phyloP scores from a whole-genome alignment of 2,329 filamentous ascomycete species.

The Gaeumannomyces tritici region DNA sequence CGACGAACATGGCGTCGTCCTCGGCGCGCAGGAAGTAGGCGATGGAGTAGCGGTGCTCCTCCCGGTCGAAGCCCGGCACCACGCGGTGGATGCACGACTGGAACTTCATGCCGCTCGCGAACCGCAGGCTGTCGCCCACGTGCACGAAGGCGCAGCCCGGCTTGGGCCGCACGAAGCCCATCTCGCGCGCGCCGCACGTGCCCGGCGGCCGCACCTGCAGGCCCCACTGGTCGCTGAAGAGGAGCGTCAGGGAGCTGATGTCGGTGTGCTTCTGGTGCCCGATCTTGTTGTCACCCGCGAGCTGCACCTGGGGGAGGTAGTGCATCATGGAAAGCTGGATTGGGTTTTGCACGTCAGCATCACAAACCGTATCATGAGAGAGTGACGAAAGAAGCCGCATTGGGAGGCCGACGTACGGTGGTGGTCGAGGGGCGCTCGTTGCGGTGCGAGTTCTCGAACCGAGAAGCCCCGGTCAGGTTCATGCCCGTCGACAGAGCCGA shows the following conservation, averaged over 20 bases:
- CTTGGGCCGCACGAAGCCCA: constrained; percentile 43
- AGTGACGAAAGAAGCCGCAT: not conserved
- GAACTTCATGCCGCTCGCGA: constrained; percentile 41
- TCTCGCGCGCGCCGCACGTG: constrained; percentile 27
- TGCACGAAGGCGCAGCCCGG: constrained; percentile 44
- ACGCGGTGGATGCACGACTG: constrained; percentile 49
- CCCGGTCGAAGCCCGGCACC: constrained; percentile 35
- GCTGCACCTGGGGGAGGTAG: constrained; percentile 36
- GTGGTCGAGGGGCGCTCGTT: constrained; percentile 38
- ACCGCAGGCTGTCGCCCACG: constrained; percentile 49
- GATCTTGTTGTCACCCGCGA: constrained; percentile 27
- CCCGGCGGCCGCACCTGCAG: constrained; percentile 43
- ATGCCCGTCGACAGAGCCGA: constrained; percentile 38
- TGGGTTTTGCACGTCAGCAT: not conserved
- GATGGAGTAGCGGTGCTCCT: constrained; percentile 47
- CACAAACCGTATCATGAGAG: not conserved
- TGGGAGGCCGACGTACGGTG: constrained; percentile 15
- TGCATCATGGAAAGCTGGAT: constrained; percentile 39
- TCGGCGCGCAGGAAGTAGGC: constrained; percentile 49
- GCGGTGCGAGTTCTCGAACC: constrained; percentile 41
- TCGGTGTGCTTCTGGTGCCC: constrained; percentile 50
- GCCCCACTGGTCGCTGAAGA: constrained; percentile 47
- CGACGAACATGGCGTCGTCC: constrained; percentile 45
- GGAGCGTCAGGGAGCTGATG: constrained; percentile 42
- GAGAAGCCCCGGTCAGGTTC: constrained; percentile 30